These are phyloP conservation scores for Mucor saturninus DNA, from an alignment of 371 early-diverging fungal genomes.

Conservation along the genomic window DNA sequence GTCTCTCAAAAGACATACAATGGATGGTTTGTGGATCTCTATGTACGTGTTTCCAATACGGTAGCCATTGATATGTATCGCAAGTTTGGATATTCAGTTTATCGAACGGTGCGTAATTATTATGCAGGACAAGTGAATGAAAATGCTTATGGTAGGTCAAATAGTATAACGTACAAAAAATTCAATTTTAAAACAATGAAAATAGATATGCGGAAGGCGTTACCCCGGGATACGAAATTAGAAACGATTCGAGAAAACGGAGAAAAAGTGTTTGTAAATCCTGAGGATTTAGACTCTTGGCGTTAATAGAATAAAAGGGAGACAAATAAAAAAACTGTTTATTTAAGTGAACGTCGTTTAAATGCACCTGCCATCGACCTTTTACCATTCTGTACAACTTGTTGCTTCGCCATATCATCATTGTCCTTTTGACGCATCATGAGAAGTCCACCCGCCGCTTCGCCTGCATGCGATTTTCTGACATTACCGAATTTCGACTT, in stretches of 20 bases:
- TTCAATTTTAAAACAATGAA: too few species aligned
- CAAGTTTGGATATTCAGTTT: conserved; percentile 92
- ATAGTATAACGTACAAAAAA: neutral
- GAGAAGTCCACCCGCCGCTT: conserved; percentile 50
- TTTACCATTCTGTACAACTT: neutral
- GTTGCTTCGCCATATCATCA: neutral
- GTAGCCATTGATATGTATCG: conserved; percentile 98
- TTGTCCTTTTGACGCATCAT: conserved; percentile 45
- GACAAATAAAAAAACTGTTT: neutral
- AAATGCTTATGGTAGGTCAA: conserved; percentile 81
- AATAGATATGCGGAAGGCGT: conserved; percentile 89
- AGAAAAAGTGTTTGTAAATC: conserved; percentile 61
- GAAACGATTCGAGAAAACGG: conserved; percentile 70
- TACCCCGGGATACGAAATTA: conserved; percentile 75
- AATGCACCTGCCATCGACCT: neutral
- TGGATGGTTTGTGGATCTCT: conserved; percentile 97
- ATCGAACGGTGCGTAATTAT: conserved; percentile 90
- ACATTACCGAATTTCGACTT: conserved; percentile 11
- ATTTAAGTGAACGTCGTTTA: conserved; percentile 1
- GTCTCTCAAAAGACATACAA: conserved; percentile 92
- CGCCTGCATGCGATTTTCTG: conserved; percentile 40
- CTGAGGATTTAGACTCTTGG: conserved; percentile 63
- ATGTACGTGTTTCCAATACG: conserved; percentile 94
- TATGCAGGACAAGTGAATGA: conserved; percentile 77
- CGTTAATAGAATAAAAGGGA: conserved; percentile 26